These are phyloP conservation scores for Russula foetens DNA, from an alignment of 768 basidiomycete genomes.

Conservation along the genomic window DNA sequence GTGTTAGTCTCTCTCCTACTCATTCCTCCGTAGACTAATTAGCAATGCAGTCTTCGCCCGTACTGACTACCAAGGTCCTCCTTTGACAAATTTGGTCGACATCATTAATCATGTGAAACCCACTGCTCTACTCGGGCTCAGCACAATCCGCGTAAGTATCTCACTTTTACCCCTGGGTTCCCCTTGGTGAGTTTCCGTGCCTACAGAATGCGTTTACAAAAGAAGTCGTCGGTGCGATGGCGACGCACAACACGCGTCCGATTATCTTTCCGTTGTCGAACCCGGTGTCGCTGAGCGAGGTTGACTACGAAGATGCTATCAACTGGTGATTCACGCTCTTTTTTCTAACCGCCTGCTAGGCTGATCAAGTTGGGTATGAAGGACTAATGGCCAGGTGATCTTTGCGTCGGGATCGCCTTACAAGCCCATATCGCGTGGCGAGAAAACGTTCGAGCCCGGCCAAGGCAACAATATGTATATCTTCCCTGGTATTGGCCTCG, in stretches of 20 bases:
- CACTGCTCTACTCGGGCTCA: slow-evolving; percentile 82
- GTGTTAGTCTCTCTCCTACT: slow-evolving; percentile 35
- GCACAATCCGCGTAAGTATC: slow-evolving; percentile 56
- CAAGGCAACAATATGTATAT: slow-evolving; percentile 97
- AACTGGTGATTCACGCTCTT: slow-evolving; percentile 38
- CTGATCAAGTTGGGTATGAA: neutral
- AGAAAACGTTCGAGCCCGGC: slow-evolving; percentile 59
- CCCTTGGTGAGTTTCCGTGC: slow-evolving; percentile 9
- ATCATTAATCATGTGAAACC: slow-evolving; percentile 79
- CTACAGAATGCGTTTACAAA: slow-evolving; percentile 64
- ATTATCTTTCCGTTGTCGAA: slow-evolving; percentile 94
- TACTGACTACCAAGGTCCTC: slow-evolving; percentile 67
- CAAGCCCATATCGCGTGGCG: slow-evolving; percentile 49
- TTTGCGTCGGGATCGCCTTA: slow-evolving; percentile 91
- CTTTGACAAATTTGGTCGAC: slow-evolving; percentile 69
- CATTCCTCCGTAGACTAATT: neutral
- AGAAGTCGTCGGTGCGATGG: slow-evolving; percentile 68
- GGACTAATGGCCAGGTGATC: slow-evolving; percentile 55
- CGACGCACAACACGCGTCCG: slow-evolving; percentile 70
- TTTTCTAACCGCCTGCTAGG: neutral
- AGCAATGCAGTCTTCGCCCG: slow-evolving; percentile 63
- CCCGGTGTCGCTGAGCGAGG: slow-evolving; percentile 74
- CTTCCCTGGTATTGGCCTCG: slow-evolving; percentile 73
- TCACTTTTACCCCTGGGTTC: neutral
- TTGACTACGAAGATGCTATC: slow-evolving; percentile 70